Evolutionary conservation across 2,329 filamentous ascomycete genomes (phyloP).

Genomic region (Sarocladium strictum): DNA sequence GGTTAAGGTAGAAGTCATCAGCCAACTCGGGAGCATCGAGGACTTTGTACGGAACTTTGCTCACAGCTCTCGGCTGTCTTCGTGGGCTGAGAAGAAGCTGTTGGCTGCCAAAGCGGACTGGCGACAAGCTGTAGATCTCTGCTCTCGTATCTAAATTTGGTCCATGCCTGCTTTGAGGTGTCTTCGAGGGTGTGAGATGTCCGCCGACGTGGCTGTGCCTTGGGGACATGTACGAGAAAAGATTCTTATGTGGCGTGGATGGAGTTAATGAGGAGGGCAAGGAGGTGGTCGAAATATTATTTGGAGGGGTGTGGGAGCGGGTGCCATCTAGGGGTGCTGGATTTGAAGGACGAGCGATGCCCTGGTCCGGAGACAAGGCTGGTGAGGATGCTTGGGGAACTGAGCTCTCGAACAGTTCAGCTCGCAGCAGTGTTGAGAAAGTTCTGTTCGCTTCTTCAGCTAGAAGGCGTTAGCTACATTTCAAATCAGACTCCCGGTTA

Average conservation of each 20-base stretch:
- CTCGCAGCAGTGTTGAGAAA: slow-evolving; percentile 79
- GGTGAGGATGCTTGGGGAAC: slow-evolving; percentile 74
- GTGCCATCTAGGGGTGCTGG: slow-evolving; percentile 57
- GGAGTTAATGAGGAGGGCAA: slow-evolving; percentile 77
- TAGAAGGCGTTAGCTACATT: slow-evolving; percentile 19
- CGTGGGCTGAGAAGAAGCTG: slow-evolving; percentile 87
- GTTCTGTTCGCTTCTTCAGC: slow-evolving; percentile 93
- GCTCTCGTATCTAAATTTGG: slow-evolving; percentile 84
- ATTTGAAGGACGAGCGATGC: slow-evolving; percentile 42
- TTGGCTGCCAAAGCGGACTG: slow-evolving; percentile 87
- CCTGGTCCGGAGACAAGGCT: slow-evolving; percentile 53
- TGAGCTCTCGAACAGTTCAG: slow-evolving; percentile 86
- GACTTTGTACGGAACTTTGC: slow-evolving; percentile 97
- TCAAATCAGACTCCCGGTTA: background rate
- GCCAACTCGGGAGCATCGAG: slow-evolving; percentile 92
- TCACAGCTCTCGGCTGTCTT: slow-evolving; percentile 82
- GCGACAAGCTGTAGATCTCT: slow-evolving; percentile 92
- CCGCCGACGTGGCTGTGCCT: slow-evolving; percentile 62
- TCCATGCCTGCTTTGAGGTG: slow-evolving; percentile 80
- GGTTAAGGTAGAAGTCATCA: slow-evolving; percentile 95
- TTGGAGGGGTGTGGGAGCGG: slow-evolving; percentile 76
- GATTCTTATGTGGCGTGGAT: slow-evolving; percentile 93
- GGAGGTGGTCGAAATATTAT: slow-evolving; percentile 51
- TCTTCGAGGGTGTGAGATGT: slow-evolving; percentile 84
- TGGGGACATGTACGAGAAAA: slow-evolving; percentile 86